Evolutionary conservation across 306 rosid genomes (phyloP).

Genomic region (Gastrolobium villosum): DNA sequence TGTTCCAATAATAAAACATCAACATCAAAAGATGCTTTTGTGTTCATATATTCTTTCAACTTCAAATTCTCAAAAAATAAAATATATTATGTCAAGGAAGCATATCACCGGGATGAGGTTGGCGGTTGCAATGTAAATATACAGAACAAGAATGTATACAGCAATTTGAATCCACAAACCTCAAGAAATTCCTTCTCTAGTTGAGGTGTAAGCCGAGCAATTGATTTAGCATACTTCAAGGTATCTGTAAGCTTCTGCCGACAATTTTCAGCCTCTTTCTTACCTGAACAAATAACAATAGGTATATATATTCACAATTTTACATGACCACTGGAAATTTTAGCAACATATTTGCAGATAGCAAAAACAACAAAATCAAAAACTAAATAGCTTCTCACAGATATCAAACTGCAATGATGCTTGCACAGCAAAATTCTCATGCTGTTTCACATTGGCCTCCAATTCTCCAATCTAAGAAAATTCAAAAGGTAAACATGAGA

Average conservation of each 20-base stretch:
- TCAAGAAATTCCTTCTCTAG: slow-evolving; percentile 84
- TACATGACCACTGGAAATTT: neutral
- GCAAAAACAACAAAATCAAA: slow-evolving; percentile 32
- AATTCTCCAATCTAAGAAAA: slow-evolving; percentile 75
- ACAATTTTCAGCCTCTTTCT: slow-evolving; percentile 66
- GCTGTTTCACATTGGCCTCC: slow-evolving; percentile 79
- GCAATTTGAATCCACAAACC: slow-evolving; percentile 60
- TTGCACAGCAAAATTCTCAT: slow-evolving; percentile 76
- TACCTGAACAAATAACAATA: slow-evolving; percentile 64
- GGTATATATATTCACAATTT: neutral
- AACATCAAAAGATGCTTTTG: slow-evolving; percentile 7
- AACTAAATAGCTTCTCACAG: slow-evolving; percentile 60
- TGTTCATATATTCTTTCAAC: neutral
- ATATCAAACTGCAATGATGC: slow-evolving; percentile 65
- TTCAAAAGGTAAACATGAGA: slow-evolving; percentile 41
- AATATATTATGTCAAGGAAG: slow-evolving; percentile 30
- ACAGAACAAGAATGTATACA: neutral
- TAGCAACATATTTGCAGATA: slow-evolving; percentile 7
- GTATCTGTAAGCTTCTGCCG: slow-evolving; percentile 64
- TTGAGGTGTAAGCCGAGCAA: slow-evolving; percentile 77
- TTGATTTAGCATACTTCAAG: slow-evolving; percentile 76
- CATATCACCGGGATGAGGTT: neutral
- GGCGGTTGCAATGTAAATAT: slow-evolving; percentile 7
- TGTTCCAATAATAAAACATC: neutral
- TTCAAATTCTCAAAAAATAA: slow-evolving; percentile 20